Base-by-base conservation (phyloP, 23 red algal genomes). In the Porphyridium purpureum region DNA sequence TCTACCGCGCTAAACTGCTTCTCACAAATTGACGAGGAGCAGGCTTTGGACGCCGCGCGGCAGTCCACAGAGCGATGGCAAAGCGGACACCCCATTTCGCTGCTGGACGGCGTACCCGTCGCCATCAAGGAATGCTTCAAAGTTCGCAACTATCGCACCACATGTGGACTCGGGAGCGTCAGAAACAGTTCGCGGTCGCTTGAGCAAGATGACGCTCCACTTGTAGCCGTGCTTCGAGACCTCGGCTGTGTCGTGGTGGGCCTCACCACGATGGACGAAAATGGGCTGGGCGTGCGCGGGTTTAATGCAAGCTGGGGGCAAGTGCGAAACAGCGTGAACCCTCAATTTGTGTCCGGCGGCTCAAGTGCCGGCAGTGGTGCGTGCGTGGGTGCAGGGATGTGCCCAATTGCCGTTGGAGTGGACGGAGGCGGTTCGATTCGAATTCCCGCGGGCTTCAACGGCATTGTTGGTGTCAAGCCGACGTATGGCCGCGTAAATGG, bases 181-280 rank as follows among this genome's bases (percentile, higher is more conserved):
- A 48, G 19, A 15, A 15, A 48, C 44, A 2, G 17, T 2, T 15
- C 1, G 1, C 21, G 19, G 53, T 20, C 32, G 9, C 53, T 57
- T 24, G 53, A 3, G 4, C 21, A 8, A 0, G 32, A 69, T 14
- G 76, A 62, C 29, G 64, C 63, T 3, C 36, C 65, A 9, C 35
- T 66, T n/a, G 54, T 74, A 1, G 74, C 74, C 4, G 49, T 31
- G 20, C 53, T 81, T 1, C 7, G 36, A 24, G 74, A 46, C 28
- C 66, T 74, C 29, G 90, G 75, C 23, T 78, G 79, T 15, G 40
- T 98, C n/a, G 59, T 86, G 27, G 24, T 98, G 1, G 90, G 90
- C 30, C 85, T 86, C 54, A 98, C 78, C 63, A 85, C 79, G 53
- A 66, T 98, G 62, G 79, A 83, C 57, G 90, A 98, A 74, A 86